Evolutionary conservation across 768 basidiomycete genomes (phyloP), one percentile per base, ranked within the genome.

Genomic region (Clavaria fumosa): DNA sequence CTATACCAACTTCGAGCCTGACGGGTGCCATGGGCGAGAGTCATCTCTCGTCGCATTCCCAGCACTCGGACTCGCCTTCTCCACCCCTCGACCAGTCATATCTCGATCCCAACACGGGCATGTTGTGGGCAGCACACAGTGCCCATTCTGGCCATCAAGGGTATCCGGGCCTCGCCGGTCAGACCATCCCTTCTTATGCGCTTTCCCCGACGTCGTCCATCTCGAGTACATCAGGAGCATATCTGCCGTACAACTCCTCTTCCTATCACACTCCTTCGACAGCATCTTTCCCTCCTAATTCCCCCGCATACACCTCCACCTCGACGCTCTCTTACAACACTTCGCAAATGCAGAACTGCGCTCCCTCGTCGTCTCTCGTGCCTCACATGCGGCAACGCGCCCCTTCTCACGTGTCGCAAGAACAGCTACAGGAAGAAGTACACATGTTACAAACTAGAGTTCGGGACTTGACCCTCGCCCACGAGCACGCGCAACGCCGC

Each of bases 1-100:
- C 53, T 28, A 26, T 35, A 35, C 23, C 53, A 67, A 67, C 68
- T 42, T 66, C 62, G 34, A 69, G 63, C 38, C 58, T 82, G 40
- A 70, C 69, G 19, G 75, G 74, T 40, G 76, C 78, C 18, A 70
- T 81, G 55, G 74, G 72, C 35, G 72, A 75, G 27, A 45, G 57
- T 42, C 62, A 19, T 56, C 61, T 53, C 50, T 39, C 57, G 34
- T 17, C 49, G 15, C 45, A 40, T 39, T 42, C 54, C 26, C 47
- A 53, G 5, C 45, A 42, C 22, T 46, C 48, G 42, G 43, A 46
- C 40, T 46, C 56, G 40, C 41, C 54, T 37, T 44, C 56, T 27
- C 39, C 45, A 15, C 15, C 39, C 19, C 26, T 34, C 28, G 45
- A 47, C 35, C 37, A 40, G 14, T 23, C 43, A 24, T 47, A 45